Evolutionary conservation across 202 grass and related monocot species (phyloP).

Genomic region (Eragrostis tef): DNA sequence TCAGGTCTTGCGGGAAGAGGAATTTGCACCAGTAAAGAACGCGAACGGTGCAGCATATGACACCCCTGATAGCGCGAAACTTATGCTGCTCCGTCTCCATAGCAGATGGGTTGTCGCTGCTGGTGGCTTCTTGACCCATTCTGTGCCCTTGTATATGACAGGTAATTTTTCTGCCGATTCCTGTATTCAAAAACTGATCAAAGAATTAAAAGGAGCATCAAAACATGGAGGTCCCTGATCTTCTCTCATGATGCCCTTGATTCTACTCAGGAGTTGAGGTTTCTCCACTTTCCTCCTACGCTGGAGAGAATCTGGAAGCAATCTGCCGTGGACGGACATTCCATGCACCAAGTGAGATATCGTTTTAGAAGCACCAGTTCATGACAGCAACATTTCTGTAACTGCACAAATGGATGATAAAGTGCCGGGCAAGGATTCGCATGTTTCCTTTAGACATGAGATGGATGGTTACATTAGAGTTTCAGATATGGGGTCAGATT

Average conservation of each 20-base stretch:
- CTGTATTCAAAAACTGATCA: neutral
- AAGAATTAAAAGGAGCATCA: neutral
- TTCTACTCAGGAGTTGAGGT: constrained; percentile 77
- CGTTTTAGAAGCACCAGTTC: constrained; percentile 51
- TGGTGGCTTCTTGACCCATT: constrained; percentile 94
- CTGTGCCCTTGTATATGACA: constrained; percentile 94
- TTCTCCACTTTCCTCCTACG: constrained; percentile 78
- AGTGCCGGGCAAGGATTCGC: neutral
- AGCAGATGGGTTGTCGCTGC: constrained; percentile 98
- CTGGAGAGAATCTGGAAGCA: constrained; percentile 86
- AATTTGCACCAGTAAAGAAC: constrained; percentile 99
- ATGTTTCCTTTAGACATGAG: neutral
- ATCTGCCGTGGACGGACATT: constrained; percentile 92
- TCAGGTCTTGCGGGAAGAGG: constrained; percentile 88
- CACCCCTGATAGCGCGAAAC: constrained; percentile 79
- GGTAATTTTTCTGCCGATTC: constrained; percentile 49
- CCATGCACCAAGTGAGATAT: constrained; percentile 86
- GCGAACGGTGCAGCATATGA: constrained; percentile 83
- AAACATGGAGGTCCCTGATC: neutral
- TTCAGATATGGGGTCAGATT: neutral
- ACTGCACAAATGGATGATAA: neutral
- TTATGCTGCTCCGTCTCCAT: constrained; percentile 96
- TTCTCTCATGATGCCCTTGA: neutral
- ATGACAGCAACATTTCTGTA: constrained; percentile 1
- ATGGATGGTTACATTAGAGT: constrained; percentile 10